These are phyloP conservation scores for Botrytis sinoallii DNA, from an alignment of 2,329 filamentous ascomycete species.

Conservation along the genomic window DNA sequence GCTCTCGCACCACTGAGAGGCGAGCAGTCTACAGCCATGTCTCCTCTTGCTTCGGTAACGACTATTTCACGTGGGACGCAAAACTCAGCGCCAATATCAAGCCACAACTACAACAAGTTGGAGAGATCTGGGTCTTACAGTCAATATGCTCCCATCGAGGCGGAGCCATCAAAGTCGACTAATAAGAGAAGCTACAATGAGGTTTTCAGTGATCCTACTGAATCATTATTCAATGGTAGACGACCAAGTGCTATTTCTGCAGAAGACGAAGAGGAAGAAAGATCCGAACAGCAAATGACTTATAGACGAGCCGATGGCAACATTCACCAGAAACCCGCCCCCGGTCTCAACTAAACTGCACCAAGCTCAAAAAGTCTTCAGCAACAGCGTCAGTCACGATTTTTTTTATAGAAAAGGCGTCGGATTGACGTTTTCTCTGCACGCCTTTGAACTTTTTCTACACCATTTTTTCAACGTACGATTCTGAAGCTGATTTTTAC, in stretches of 20 bases:
- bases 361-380: not conserved
- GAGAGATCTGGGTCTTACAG: slow-evolving; percentile 26
- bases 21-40: slow-evolving; percentile 18
- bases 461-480: not conserved
- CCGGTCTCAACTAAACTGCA: not conserved
- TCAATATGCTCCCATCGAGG: slow-evolving; percentile 24
- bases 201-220: slow-evolving; percentile 32
- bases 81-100: slow-evolving; percentile 19
- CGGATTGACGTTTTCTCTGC: not conserved
- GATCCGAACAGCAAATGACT: slow-evolving; percentile 21
- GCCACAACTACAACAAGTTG: slow-evolving; percentile 22
- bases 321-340: not conserved
- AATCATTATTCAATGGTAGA: slow-evolving; percentile 44
- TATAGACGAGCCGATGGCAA: slow-evolving; percentile 38
- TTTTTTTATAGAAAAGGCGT: slow-evolving; percentile 4
- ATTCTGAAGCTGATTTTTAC: slow-evolving; percentile 6
- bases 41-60: slow-evolving; percentile 31
- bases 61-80: slow-evolving; percentile 24
- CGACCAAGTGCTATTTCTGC: slow-evolving; percentile 39
- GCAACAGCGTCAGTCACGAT: not conserved
- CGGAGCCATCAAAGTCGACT: slow-evolving; percentile 25
- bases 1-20: slow-evolving; percentile 24
- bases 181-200: slow-evolving; percentile 32
- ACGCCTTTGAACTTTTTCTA: slow-evolving; percentile 8
- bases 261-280: slow-evolving; percentile 27